Evolutionary conservation across 192 early-diverging fungal genomes (phyloP).

Genomic region (Gonapodya prolifera): DNA sequence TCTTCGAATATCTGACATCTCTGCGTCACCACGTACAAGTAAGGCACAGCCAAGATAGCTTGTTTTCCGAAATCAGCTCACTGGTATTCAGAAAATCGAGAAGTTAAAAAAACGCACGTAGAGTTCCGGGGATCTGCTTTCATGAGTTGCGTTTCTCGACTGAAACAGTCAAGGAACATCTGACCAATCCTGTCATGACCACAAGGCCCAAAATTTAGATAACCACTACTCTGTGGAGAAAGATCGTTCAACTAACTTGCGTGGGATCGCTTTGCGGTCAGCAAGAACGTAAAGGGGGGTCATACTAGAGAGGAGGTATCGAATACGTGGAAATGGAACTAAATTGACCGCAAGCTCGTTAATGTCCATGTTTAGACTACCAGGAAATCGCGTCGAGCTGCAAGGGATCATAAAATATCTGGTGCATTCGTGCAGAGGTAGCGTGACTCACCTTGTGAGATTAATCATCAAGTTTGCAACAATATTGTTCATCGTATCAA

Average conservation of each 20-base stretch:
- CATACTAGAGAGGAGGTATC: slow-evolving; percentile 43
- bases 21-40: slow-evolving; percentile 31
- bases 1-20: slow-evolving; percentile 37
- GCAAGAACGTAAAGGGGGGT: slow-evolving; percentile 29
- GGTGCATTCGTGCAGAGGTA: neutral
- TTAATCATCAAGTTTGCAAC: slow-evolving; percentile 43
- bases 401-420: neutral
- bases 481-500: slow-evolving; percentile 47
- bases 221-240: neutral
- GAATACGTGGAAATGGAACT: slow-evolving; percentile 43
- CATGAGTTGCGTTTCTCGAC: slow-evolving; percentile 34
- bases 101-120: slow-evolving; percentile 19
- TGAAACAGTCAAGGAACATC: slow-evolving; percentile 44
- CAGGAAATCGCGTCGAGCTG: slow-evolving; percentile 46
- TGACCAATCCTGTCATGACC: slow-evolving; percentile 29
- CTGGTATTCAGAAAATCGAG: neutral
- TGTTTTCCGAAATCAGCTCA: neutral
- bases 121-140: slow-evolving; percentile 25
- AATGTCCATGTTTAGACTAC: slow-evolving; percentile 48
- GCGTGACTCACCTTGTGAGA: slow-evolving; percentile 27
- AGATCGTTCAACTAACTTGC: slow-evolving; percentile 14
- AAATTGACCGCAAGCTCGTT: slow-evolving; percentile 50
- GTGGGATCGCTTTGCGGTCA: slow-evolving; percentile 17
- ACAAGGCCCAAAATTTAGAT: neutral
- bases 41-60: slow-evolving; percentile 37